A percentile compares a stretch with the other conserved stretches of the same genome.
These are phyloP conservation scores for Metarhizium humberi DNA, from an alignment of 2,329 filamentous ascomycete genomes.

Conservation along the genomic window DNA sequence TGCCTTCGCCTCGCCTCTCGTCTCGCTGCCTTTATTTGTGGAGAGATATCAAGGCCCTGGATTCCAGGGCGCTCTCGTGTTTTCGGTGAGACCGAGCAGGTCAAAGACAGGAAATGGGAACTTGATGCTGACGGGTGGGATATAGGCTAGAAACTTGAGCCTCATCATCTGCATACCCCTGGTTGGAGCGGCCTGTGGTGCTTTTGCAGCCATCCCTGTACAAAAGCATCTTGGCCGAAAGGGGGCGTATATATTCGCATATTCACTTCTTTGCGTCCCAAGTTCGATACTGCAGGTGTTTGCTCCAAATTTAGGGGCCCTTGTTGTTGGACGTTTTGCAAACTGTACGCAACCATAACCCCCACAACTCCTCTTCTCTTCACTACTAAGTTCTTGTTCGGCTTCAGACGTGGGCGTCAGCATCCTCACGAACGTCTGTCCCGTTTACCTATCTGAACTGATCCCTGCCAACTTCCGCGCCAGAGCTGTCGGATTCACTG, in stretches of 20 bases:
- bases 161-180: neutral
- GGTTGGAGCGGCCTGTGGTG: neutral
- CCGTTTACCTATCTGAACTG: too few species aligned
- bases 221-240: neutral
- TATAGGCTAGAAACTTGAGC: neutral
- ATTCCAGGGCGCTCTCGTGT: neutral
- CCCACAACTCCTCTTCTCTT: too few species aligned
- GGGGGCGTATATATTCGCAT: neutral
- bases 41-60: neutral
- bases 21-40: neutral
- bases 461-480: too few species aligned
- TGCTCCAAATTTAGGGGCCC: too few species aligned
- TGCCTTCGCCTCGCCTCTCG: neutral
- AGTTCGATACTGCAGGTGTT: too few species aligned
- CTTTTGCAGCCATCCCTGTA: neutral
- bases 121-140: neutral
- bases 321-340: too few species aligned
- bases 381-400: too few species aligned
- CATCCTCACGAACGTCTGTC: too few species aligned
- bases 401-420: too few species aligned
- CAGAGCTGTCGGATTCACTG: too few species aligned
- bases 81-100: neutral
- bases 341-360: too few species aligned
- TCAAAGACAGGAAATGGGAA: neutral
- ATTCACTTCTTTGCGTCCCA: neutral